phyloP scores from a whole-genome alignment of 108 stramenopile genomes.

The Cyclotella kingstonii region DNA sequence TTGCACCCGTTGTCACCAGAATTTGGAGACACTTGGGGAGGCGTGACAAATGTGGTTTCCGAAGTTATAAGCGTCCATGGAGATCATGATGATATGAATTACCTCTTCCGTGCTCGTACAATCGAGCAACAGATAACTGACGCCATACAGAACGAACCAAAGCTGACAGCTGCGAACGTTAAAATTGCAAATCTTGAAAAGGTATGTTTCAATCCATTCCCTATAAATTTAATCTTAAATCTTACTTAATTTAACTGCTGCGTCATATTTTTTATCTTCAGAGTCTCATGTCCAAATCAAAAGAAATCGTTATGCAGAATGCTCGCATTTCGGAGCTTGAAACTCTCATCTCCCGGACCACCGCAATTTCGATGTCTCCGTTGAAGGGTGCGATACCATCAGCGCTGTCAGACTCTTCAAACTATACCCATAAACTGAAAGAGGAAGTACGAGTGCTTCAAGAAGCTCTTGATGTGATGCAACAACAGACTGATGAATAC shows the following conservation, averaged over 20 bases:
- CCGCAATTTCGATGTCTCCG: constrained; percentile 44
- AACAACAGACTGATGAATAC: constrained; percentile 80
- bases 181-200: constrained; percentile 74
- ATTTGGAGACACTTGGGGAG: constrained; percentile 71
- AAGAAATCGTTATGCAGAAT: constrained; percentile 75
- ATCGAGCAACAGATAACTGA: constrained; percentile 58
- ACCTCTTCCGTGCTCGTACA: constrained; percentile 53
- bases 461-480: constrained; percentile 82
- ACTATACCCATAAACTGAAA: constrained; percentile 53
- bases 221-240: background rate
- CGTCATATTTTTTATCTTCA: background rate
- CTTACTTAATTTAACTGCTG: background rate
- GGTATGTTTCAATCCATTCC: constrained; percentile 14
- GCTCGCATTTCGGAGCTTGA: constrained; percentile 70
- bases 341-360: constrained; percentile 57
- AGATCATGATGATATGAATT: constrained; percentile 76
- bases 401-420: constrained; percentile 28
- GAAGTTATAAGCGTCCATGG: constrained; percentile 60
- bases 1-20: constrained; percentile 78
- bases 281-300: constrained; percentile 64
- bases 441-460: constrained; percentile 68
- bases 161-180: constrained; percentile 51
- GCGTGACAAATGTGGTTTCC: constrained; percentile 58
- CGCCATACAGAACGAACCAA: constrained; percentile 68
- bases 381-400: constrained; percentile 40